A percentile compares a stretch with the other conserved stretches of the same genome.
Conservation (phyloP, 2,329 filamentous ascomycete genomes). For the Aaosphaeria arxii region DNA sequence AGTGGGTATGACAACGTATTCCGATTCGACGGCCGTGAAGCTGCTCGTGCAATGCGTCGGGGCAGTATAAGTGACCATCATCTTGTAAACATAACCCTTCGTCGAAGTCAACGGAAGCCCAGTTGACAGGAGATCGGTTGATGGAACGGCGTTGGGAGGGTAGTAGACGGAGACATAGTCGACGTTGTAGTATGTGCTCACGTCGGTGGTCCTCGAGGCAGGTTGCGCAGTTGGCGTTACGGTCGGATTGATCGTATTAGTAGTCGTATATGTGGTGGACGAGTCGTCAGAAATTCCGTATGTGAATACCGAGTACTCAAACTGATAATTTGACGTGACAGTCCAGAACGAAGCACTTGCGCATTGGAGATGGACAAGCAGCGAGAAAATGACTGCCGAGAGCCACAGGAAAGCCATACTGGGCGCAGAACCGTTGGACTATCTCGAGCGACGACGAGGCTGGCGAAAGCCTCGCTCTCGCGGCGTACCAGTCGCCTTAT, state of each 20-base stretch:
- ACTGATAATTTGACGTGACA: not conserved
- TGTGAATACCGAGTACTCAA: constrained; percentile 2
- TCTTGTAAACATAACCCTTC: constrained; percentile 14
- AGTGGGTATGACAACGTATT: constrained; percentile 19
- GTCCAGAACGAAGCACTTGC: not conserved
- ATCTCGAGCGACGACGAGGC: no score
- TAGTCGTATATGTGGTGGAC: constrained; percentile 5
- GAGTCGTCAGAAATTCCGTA: constrained; percentile 11
- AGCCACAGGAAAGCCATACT: no score
- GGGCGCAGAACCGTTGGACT: no score
- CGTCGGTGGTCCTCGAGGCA: constrained; percentile 10
- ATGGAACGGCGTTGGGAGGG: constrained; percentile 14
- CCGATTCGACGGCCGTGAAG: constrained; percentile 9
- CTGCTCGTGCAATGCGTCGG: constrained; percentile 22
- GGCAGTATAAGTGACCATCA: constrained; percentile 30
- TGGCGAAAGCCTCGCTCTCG: no score
- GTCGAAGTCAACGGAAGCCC: constrained; percentile 2
- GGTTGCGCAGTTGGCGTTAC: constrained; percentile 24
- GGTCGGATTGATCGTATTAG: constrained; percentile 16
- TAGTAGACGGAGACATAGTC: constrained; percentile 20
- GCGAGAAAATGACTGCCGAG: not conserved
- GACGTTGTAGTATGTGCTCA: constrained; percentile 9
- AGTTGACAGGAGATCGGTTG: constrained; percentile 19
- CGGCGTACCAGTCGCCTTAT: no score
- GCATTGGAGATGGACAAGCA: not conserved